phyloP scores from a whole-genome alignment of 2,329 filamentous ascomycete genomes.

The Penicillium sp. region DNA sequence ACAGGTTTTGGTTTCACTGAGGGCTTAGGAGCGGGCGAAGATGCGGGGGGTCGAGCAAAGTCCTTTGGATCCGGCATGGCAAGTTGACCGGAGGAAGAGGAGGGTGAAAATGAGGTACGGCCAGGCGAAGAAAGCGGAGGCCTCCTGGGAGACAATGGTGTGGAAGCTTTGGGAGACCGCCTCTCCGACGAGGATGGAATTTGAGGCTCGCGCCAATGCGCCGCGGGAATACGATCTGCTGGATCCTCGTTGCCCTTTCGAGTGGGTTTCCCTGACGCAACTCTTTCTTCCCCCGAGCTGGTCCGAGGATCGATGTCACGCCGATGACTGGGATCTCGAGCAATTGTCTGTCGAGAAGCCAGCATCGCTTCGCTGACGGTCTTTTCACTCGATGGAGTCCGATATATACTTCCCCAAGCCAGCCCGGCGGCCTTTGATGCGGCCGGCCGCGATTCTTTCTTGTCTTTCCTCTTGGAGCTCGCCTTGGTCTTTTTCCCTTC shows the following conservation, averaged over 20 bases:
- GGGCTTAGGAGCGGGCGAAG: slow-evolving; percentile 22
- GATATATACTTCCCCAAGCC: slow-evolving; percentile 48
- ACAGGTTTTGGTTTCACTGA: slow-evolving; percentile 37
- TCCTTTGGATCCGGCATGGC: slow-evolving; percentile 20
- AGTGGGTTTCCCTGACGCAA: slow-evolving; percentile 6
- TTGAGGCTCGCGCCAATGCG: slow-evolving; percentile 21
- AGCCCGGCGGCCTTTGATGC: slow-evolving; percentile 59
- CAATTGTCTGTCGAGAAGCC: slow-evolving; percentile 23
- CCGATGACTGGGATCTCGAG: slow-evolving; percentile 23
- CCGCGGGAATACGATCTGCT: slow-evolving; percentile 15
- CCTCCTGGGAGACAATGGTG: slow-evolving; percentile 8
- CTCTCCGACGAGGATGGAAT: slow-evolving; percentile 8
- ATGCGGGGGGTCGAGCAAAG: slow-evolving; percentile 12
- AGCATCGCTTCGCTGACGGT: slow-evolving; percentile 24
- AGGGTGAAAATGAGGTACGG: slow-evolving; percentile 5
- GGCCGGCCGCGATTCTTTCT: slow-evolving; percentile 44
- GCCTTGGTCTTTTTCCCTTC: slow-evolving; percentile 42
- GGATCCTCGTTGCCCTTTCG: slow-evolving; percentile 3
- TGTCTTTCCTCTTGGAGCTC: slow-evolving; percentile 31
- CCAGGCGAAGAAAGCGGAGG: slow-evolving; percentile 13
- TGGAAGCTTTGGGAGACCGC: slow-evolving; percentile 10
- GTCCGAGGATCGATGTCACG: slow-evolving; percentile 20
- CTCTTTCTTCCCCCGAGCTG: slow-evolving; percentile 22
- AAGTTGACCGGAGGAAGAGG: slow-evolving; percentile 10
- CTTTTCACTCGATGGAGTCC: slow-evolving; percentile 22